Base-by-base conservation (phyloP, 2,329 filamentous ascomycete species). In the Botrytis galanthina region DNA sequence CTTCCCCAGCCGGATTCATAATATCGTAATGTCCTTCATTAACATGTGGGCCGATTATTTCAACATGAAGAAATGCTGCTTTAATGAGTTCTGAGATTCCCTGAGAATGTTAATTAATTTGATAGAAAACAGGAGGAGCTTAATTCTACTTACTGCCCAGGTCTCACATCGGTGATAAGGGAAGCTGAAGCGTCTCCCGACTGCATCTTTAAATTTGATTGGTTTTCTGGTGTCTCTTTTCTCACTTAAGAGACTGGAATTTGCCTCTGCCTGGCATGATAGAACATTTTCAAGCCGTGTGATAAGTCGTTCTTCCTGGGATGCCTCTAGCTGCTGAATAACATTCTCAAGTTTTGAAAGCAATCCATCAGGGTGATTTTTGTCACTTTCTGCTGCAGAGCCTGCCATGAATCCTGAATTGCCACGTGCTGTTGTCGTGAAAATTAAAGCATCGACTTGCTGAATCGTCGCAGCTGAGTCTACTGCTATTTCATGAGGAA, bases 111-210 rank as follows among this genome's bases (percentile, higher is more conserved):
- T 82, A 76, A 82, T 77, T 44, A 76, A 59, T 42, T 39, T 63
- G 20, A 68, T 16, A 73, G 74, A 72, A 73, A 51, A 35, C 16
- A 44, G 16, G 2, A 6, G 16, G 26, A 42, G 26, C 8, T 8
- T 44, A 51, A 20, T 63, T 26, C 18, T 37, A 87, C 89, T 81
- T 89, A 95, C 93, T 84, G 86, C 85, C 94, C 94, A 97, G 4
- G 91, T 96, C 79, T 90, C 89, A 82, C 94, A 97, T 46, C 97
- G 82, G 76, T 95, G 89, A 83, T 91, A 98, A 1, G 95, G 95
- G 80, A 98, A 97, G 83, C 90, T 96, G 82, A 97, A 98, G 82
- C 97, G 97, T 77, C 95, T 88, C 42, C 93, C 93, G 26, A 98
- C 90, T 1, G 94, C 94, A 80, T 98, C 95, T 83, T 97, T 97